Evolutionary conservation across 1,284 basidiomycete genomes (phyloP).

Genomic region (Earliella scabrosa): DNA sequence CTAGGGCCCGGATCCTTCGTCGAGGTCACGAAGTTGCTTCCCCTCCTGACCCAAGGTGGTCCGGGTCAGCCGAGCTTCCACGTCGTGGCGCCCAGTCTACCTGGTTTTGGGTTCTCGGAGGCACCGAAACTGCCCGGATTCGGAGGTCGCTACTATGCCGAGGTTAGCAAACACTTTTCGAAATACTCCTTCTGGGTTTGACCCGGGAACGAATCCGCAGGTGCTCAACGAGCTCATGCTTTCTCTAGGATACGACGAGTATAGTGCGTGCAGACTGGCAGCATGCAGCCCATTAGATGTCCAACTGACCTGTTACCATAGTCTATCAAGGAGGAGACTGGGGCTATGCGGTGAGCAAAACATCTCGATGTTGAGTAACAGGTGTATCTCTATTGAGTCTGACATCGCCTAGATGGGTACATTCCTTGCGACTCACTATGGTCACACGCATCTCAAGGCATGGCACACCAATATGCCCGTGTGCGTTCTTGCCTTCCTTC

Average conservation of each 20-base stretch:
- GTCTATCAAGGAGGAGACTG: conserved; percentile 52
- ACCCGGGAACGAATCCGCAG: no score
- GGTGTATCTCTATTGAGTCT: not conserved
- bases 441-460: conserved; percentile 36
- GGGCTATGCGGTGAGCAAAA: conserved; percentile 43
- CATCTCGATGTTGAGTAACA: not conserved
- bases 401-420: conserved; percentile 13
- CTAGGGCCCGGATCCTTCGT: conserved; percentile 50
- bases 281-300: not conserved
- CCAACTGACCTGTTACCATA: conserved; percentile 10
- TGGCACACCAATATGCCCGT: conserved; percentile 32
- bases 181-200: no score
- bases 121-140: conserved; percentile 41
- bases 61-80: conserved; percentile 44
- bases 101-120: conserved; percentile 45
- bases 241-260: conserved; percentile 48
- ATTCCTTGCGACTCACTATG: conserved; percentile 33
- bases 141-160: conserved; percentile 11
- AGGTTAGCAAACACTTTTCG: no score
- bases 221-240: conserved; percentile 49
- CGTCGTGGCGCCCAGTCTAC: conserved; percentile 48
- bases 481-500: no score
- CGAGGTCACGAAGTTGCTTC: conserved; percentile 42
- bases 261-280: conserved; percentile 37
- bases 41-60: conserved; percentile 28